Base-by-base conservation (phyloP, 2,329 filamentous ascomycete species). In the Arthrocladium fulminans region DNA sequence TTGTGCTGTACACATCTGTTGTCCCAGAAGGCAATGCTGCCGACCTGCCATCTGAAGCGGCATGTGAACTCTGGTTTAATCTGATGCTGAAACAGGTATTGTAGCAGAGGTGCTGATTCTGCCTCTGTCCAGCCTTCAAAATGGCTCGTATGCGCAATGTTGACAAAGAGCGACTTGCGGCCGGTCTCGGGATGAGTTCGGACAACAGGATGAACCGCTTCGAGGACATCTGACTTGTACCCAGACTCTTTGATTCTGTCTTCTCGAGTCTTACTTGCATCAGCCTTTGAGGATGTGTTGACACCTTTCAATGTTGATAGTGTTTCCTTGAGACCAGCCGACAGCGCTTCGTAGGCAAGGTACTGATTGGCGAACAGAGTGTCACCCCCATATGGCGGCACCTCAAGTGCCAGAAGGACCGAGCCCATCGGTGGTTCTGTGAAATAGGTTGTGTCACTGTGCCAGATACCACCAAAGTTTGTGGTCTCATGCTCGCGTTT, bases 11-110 rank as follows among this genome's bases (percentile, higher is more conserved):
- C 51, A 20, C 53, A 65, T 61, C 68, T 57, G 52, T 75, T 75
- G 47, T 76, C 73, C 72, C 73, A 75, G 59, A 75, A 70, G 1
- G 73, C 72, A 3, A 74, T 68, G 24, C 67, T 70, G 0, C 72
- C 72, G 5, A 70, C 67, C 0, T 64, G 58, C 72, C 73, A 76
- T 51, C 73, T 74, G 65, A 71, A 74, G 2, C 73, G 61, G 4
- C 55, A 57, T 7, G 55, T 57, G 17, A 55, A 55, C 42, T 57
- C 55, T 19, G 55, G 55, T 29, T 50, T 51, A n/a, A 54, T 42
- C 51, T 57, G 55, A 22, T 55, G 53, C n/a, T 47, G 23, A 32
- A 57, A 60, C 42, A 61, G 45, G 35, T 55, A 59, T 20, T 54
- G 52, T 34, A 61, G 46, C 15, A 61, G 29, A 3, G 56, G 54